These are phyloP conservation scores for Phlegmacium glaucopus DNA, from an alignment of 768 basidiomycete species.

Conservation along the genomic window DNA sequence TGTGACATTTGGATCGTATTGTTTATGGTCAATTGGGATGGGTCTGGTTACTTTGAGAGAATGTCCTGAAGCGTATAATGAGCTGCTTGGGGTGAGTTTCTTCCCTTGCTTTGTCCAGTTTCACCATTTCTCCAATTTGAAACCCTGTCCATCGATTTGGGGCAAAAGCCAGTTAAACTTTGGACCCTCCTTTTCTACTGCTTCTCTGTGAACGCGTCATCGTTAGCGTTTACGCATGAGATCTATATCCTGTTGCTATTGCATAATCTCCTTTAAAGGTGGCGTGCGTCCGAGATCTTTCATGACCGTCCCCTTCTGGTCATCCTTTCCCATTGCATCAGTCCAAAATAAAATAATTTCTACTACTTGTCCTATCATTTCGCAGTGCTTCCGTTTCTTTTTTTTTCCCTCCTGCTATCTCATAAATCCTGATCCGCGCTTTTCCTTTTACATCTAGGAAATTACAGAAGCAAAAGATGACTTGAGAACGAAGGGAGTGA, in stretches of 20 bases:
- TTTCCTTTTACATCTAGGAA: conserved; percentile 42
- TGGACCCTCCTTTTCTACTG: no score
- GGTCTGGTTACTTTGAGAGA: conserved; percentile 72
- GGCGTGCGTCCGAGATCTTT: no score
- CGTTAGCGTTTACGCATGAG: no score
- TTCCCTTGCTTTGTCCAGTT: conserved; percentile 3
- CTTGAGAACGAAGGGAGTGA: conserved; percentile 55
- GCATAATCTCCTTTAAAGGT: no score
- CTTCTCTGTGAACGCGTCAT: no score
- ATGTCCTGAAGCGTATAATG: conserved; percentile 76
- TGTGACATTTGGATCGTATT: conserved; percentile 77
- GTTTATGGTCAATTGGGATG: conserved; percentile 72
- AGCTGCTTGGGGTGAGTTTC: conserved; percentile 55
- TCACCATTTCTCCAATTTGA: background rate
- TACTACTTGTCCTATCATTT: no score
- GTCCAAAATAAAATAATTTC: no score
- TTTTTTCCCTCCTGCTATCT: background rate
- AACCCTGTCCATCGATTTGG: background rate
- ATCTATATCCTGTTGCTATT: no score
- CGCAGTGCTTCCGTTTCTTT: conserved; percentile 5
- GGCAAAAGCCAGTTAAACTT: no score
- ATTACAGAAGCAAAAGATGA: conserved; percentile 52
- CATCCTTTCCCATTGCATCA: no score
- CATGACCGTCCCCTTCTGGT: no score
- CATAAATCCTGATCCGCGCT: conserved; percentile 3